Evolutionary conservation across 75 land plant genomes (phyloP), one percentile per base, ranked within the genome.

Genomic region (Ceratopteris richardii): DNA sequence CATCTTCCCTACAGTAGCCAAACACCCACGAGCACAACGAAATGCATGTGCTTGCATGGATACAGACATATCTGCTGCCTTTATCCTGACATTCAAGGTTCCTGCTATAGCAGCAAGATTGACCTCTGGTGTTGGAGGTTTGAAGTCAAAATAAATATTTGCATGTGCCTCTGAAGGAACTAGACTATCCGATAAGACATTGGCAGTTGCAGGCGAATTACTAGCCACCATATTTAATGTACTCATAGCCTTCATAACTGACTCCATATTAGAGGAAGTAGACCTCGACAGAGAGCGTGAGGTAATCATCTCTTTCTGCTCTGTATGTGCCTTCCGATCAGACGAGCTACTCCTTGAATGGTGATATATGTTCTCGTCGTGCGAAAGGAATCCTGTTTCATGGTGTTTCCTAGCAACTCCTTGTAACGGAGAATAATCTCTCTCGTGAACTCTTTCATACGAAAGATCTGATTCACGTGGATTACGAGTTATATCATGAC

Each of bases 61-160:
- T 18, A 54, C 19, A n/a, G 82, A 63, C 89, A 85, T 85, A 44
- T 85, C 89, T 2, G 82, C 58, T 25, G 89, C 89, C 26, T 84
- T 71, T 1, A 85, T 64, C 16, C 74, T 63, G 9, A 85, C 65
- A 10, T 71, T 80, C 31, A 62, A 37, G 5, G 25, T 28, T 24
- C 16, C 29, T 24, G 54, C 24, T 26, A 52, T 4, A 14, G 54
- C 28, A 26, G 13, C 27, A 19, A 52, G 22, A 14, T 52, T 23
- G 4, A 52, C 14, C 28, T 52, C 29, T 24, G 27, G 24, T 52
- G 28, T 26, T 22, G 18, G 29, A 1, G 50, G 22, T 14, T 21
- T 21, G 50, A 21, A 18, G 50, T n/a, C 50, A 21, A 46, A 46
- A 18, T 21, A n/a, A 46, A 46, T 46, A 17, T 18, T n/a, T 46